Evolutionary conservation across 2,329 filamentous ascomycete genomes (phyloP).

Genomic region (Aspergillus sp.): DNA sequence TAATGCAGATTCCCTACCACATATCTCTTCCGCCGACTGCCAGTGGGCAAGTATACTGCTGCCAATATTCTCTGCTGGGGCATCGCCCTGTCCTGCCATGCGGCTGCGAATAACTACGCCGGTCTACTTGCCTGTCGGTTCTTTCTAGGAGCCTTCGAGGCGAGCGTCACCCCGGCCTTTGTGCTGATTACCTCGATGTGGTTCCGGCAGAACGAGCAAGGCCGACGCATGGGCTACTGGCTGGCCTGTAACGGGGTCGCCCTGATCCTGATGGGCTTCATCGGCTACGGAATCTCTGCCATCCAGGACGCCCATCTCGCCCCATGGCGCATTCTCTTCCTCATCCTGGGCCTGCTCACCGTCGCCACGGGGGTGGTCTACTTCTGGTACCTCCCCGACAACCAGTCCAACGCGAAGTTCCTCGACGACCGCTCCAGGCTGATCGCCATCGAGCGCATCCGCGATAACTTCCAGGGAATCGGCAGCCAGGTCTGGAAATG

Average conservation of each 20-base stretch:
- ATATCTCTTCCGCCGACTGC: constrained; percentile 48
- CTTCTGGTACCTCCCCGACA: constrained; percentile 16
- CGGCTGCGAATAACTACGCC: constrained; percentile 18
- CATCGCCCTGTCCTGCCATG: constrained; percentile 16
- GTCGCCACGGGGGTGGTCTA: constrained; percentile 6
- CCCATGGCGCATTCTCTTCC: constrained; percentile 16
- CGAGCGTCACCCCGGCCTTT: constrained; percentile 14
- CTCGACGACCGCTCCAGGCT: constrained; percentile 12
- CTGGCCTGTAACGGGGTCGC: constrained; percentile 18
- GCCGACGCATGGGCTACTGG: constrained; percentile 15
- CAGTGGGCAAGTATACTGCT: constrained; percentile 50
- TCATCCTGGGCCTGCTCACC: constrained; percentile 14
- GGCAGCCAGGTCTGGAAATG: constrained; percentile 53
- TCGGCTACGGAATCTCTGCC: constrained; percentile 15
- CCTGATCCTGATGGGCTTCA: constrained; percentile 6
- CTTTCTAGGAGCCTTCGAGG: constrained; percentile 19
- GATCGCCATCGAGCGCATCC: constrained; percentile 35
- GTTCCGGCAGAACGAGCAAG: constrained; percentile 17
- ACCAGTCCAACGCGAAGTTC: constrained; percentile 10
- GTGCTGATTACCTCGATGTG: constrained; percentile 15
- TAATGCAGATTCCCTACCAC: constrained; percentile 43
- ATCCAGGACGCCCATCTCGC: neutral
- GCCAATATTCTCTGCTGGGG: constrained; percentile 29
- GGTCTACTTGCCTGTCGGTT: constrained; percentile 20
- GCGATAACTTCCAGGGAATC: constrained; percentile 35